Conservation (phyloP, 805 yeast genomes). For the Zygotorulaspora florentina region DNA sequence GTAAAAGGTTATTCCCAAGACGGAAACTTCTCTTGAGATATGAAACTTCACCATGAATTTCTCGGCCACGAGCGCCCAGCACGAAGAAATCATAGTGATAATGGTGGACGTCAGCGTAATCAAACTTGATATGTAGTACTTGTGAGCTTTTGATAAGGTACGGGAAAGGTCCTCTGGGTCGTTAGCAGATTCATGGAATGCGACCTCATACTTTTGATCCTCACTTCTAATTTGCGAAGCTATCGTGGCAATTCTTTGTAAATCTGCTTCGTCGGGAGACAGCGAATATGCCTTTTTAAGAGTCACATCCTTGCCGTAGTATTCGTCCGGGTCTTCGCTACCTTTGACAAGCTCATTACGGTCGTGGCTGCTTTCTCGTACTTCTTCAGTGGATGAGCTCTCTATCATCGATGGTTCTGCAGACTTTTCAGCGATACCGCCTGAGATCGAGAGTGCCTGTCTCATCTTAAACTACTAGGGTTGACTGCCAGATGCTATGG, state of each 20-base stretch:
- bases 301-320: no score
- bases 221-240: conserved; percentile 1
- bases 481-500: no score
- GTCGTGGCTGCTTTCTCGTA: no score
- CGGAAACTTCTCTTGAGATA: conserved; percentile 51
- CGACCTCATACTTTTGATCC: conserved; percentile 30
- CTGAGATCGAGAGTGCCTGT: no score
- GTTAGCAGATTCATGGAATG: conserved; percentile 21
- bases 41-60: conserved; percentile 45
- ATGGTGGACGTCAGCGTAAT: conserved; percentile 55
- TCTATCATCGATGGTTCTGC: no score
- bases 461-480: no score
- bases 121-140: conserved; percentile 53
- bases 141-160: conserved; percentile 42
- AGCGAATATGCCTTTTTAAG: background rate
- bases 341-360: no score
- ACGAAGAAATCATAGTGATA: conserved; percentile 66
- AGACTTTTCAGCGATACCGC: no score
- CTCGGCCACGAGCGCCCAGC: conserved; percentile 58
- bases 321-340: background rate
- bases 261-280: conserved; percentile 6
- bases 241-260: background rate
- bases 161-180: conserved; percentile 34
- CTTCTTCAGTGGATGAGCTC: no score
- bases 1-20: conserved; percentile 58